Conservation (phyloP, 2,329 filamentous ascomycete genomes). For the Dactylellina leptospora region DNA sequence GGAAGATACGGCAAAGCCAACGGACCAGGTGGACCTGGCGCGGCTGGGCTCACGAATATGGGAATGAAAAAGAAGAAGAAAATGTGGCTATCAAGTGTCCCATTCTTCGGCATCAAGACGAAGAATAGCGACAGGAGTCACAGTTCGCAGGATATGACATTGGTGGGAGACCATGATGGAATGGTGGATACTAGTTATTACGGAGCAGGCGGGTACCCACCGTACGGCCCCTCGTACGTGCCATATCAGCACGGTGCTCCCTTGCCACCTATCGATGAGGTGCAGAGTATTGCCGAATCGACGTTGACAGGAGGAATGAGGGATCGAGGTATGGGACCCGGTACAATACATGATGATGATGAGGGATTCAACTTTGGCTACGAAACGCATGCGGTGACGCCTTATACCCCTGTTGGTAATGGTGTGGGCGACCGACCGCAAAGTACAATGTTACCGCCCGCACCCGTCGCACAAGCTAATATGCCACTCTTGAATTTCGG, state of each 20-base stretch:
- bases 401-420: constrained; percentile 25
- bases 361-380: constrained; percentile 37
- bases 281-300: constrained; percentile 50
- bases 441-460: constrained; percentile 23
- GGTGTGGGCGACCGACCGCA: neutral
- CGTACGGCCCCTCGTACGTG: constrained; percentile 3
- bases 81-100: constrained; percentile 43
- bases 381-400: constrained; percentile 20
- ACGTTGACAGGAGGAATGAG: constrained; percentile 17
- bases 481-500: constrained; percentile 23
- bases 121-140: constrained; percentile 27
- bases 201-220: constrained; percentile 33
- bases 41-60: neutral
- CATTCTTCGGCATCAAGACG: constrained; percentile 43
- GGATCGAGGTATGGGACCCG: constrained; percentile 16
- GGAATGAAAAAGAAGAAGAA: constrained; percentile 22
- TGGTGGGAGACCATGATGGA: constrained; percentile 29
- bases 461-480: constrained; percentile 23
- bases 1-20: constrained; percentile 30
- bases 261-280: constrained; percentile 47
- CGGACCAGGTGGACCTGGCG: constrained; percentile 16
- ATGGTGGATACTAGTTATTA: constrained; percentile 43
- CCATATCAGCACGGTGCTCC: constrained; percentile 48
- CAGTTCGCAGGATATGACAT: constrained; percentile 32
- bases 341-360: constrained; percentile 16